Evolutionary conservation across 176 grass and related monocot genomes (phyloP), one percentile per base, ranked within the genome.

Genomic region (Oryza coarctata): DNA sequence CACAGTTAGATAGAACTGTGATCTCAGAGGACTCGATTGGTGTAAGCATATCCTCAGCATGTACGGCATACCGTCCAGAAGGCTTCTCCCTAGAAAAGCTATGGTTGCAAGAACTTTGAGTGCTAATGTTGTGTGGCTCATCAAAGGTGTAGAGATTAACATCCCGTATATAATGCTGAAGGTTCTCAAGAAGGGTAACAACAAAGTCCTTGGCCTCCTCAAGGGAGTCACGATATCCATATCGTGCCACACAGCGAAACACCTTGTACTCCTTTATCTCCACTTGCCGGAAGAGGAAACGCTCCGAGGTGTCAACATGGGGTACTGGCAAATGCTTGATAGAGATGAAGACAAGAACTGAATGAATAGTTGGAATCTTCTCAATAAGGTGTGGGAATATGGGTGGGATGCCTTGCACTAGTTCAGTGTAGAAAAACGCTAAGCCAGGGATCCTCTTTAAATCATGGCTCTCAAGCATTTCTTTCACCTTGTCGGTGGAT

Each of bases 351-450:
- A 92, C 35, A 0, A 92, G 83, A 20, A 92, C 73, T 0, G 83
- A 83, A 43, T 89, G 78, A 27, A 92, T 66, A 0, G 90, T 6
- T 0, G 82, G 83, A 20, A 88, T 64, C 6, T 86, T 83, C 22
- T 83, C 50, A 12, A 88, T 63, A 35, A 87, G 83, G 65, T 91
- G 89, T 20, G 50, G 65, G 33, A 88, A 78, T 47, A 91, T 88
- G 9, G 89, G 89, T 3, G 86, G 86, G 38, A 91, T 82, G 44
- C 89, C 86, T 26, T 91, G 85, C 10, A 87, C 89, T 3, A 91
- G 77, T 49, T 91, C 89, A 0, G 86, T 85, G 43, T 91, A 91
- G 43, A 91, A 81, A 12, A 91, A 49, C 0, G 71, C 85, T 2
- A 91, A 22, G 8, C 89, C 89, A 0, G 85, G 82, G 18, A 91